Percentiles rank a stretch among this genome's conserved stretches.
phyloP scores from a whole-genome alignment of 129 eudicot genomes.

The Deinandra increscens region DNA sequence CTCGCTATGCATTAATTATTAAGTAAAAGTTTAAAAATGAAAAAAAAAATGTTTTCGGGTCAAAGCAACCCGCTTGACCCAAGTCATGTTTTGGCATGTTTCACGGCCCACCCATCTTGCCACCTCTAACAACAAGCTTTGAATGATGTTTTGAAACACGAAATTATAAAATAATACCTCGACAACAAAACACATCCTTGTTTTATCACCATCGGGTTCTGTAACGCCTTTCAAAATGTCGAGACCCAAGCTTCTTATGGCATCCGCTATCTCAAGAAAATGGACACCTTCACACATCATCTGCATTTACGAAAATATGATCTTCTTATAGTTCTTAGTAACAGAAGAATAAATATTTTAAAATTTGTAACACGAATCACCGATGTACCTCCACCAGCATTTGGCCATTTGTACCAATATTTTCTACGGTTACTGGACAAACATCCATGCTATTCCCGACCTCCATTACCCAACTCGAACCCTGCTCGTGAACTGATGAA shows the following conservation, averaged over 20 bases:
- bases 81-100: not conserved
- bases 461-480: slow-evolving; percentile 98
- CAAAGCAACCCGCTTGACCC: too few species aligned
- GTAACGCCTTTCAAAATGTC: slow-evolving; percentile 76
- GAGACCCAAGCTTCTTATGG: slow-evolving; percentile 76
- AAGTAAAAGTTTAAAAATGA: too few species aligned
- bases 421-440: slow-evolving; percentile 85
- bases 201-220: slow-evolving; percentile 64
- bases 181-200: slow-evolving; percentile 78
- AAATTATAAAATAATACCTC: slow-evolving; percentile 51
- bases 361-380: slow-evolving; percentile 2
- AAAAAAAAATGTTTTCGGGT: too few species aligned
- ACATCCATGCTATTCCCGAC: slow-evolving; percentile 67
- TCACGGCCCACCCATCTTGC: not conserved
- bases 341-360: not conserved
- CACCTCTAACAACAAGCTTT: not conserved
- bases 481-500: slow-evolving; percentile 58
- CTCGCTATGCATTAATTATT: too few species aligned
- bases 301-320: slow-evolving; percentile 37
- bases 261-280: slow-evolving; percentile 82
- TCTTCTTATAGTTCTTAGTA: not conserved
- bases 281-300: slow-evolving; percentile 72
- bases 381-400: slow-evolving; percentile 69
- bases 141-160: not conserved
- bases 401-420: slow-evolving; percentile 74